phyloP scores from a whole-genome alignment of 331 rosid genomes.

The Malus hybrid region DNA sequence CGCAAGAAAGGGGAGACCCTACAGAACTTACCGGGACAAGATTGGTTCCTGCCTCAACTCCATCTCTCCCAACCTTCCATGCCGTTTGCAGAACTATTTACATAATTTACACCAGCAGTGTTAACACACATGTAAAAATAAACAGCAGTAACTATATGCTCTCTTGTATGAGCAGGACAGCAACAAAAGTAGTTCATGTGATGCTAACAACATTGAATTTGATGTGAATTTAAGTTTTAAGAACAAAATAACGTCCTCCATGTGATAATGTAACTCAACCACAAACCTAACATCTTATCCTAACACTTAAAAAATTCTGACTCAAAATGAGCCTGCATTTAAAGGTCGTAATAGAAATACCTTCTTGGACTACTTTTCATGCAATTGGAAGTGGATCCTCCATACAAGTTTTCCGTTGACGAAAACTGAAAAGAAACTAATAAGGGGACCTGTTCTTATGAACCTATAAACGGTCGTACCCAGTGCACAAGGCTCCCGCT shows the following conservation, averaged over 20 bases:
- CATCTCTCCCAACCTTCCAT: slow-evolving; percentile 76
- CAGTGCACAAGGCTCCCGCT: too few relatives aligned
- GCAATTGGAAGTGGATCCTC: not conserved
- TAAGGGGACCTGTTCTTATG: not conserved
- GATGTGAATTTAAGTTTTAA: not conserved
- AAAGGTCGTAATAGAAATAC: not conserved
- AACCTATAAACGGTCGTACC: not conserved
- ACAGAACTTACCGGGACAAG: slow-evolving; percentile 67
- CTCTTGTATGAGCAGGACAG: not conserved
- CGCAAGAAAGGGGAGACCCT: not conserved
- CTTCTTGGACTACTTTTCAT: not conserved
- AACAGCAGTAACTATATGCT: not conserved
- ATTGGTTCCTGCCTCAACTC: slow-evolving; percentile 79
- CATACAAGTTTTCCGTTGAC: not conserved
- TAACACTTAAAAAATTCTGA: not conserved
- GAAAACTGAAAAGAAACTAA: not conserved
- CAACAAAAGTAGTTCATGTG: not conserved
- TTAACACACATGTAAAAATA: not conserved
- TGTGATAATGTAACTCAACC: not conserved
- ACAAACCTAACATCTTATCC: not conserved
- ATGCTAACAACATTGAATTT: not conserved
- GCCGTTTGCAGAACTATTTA: slow-evolving; percentile 65
- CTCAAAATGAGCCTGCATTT: not conserved
- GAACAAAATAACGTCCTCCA: not conserved
- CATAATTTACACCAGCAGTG: not conserved